phyloP scores from a whole-genome alignment of 495 filamentous ascomycete genomes.

The Trichocladium antarcticum region DNA sequence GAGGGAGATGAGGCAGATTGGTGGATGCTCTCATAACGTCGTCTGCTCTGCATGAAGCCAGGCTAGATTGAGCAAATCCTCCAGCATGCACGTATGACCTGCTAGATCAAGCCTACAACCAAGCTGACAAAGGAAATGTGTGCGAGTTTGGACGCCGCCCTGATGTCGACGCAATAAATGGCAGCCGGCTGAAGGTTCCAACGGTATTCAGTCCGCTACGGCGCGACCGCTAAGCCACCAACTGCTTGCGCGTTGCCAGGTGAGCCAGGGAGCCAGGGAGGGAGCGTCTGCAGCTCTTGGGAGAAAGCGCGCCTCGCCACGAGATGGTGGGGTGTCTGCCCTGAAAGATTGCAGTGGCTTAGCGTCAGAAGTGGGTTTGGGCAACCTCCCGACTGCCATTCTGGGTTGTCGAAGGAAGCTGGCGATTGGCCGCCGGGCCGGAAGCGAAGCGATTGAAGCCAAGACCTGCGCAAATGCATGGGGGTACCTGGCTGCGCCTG shows the following conservation, averaged over 20 bases:
- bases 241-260: not conserved
- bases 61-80: constrained; percentile 6
- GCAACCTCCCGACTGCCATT: not conserved
- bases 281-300: too few relatives aligned
- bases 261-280: too few relatives aligned
- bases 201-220: constrained; percentile 2
- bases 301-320: too few relatives aligned
- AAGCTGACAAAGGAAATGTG: too few relatives aligned
- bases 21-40: constrained; percentile 5
- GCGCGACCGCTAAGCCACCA: not conserved
- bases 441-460: constrained; percentile 3
- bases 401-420: not conserved
- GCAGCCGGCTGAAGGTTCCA: not conserved
- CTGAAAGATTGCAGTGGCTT: not conserved
- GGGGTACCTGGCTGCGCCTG: not conserved
- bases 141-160: too few relatives aligned
- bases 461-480: not conserved
- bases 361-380: not conserved
- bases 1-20: constrained; percentile 1
- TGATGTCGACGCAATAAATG: too few relatives aligned
- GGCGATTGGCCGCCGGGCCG: not conserved
- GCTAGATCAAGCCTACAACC: constrained; percentile 1
- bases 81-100: not conserved
- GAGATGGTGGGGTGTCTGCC: not conserved
- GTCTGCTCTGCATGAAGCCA: constrained; percentile 2